Percentiles rank a stretch among this genome's conserved stretches.
Evolutionary conservation across 169 alveolate genomes (phyloP).

Genomic region (Plasmodium vivax): DNA sequence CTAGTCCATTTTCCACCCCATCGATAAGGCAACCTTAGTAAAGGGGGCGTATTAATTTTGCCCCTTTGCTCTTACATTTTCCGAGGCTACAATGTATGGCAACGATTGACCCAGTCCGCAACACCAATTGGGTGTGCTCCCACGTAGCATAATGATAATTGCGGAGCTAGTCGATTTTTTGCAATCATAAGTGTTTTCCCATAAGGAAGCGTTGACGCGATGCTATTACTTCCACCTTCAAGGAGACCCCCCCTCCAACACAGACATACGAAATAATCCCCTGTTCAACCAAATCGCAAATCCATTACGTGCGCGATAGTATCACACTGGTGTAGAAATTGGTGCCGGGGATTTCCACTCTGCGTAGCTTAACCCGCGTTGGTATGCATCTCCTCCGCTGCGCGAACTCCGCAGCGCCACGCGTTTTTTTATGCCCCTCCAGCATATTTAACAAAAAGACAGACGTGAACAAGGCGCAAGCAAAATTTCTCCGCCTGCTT

Average conservation of each 20-base stretch:
- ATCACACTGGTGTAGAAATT: neutral
- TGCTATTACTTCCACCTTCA: neutral
- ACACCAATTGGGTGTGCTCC: neutral
- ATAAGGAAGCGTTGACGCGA: neutral
- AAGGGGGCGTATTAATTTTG: neutral
- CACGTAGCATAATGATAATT: neutral
- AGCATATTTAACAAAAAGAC: neutral
- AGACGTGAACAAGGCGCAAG: neutral
- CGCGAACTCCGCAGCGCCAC: neutral
- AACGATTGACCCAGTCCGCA: neutral
- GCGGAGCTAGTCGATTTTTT: neutral
- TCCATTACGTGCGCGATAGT: neutral
- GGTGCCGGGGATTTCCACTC: neutral
- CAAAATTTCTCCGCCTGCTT: neutral
- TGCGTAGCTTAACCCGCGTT: neutral
- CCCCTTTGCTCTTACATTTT: neutral
- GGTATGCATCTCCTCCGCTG: neutral
- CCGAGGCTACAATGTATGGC: neutral
- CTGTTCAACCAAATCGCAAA: neutral
- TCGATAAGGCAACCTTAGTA: neutral
- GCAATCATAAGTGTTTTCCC: neutral
- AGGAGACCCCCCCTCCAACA: neutral
- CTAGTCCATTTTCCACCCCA: neutral
- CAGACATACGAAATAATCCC: neutral
- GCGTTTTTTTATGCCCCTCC: neutral